Conservation (phyloP, 805 yeast species). For the Sungouiozyma ichnusensis region DNA sequence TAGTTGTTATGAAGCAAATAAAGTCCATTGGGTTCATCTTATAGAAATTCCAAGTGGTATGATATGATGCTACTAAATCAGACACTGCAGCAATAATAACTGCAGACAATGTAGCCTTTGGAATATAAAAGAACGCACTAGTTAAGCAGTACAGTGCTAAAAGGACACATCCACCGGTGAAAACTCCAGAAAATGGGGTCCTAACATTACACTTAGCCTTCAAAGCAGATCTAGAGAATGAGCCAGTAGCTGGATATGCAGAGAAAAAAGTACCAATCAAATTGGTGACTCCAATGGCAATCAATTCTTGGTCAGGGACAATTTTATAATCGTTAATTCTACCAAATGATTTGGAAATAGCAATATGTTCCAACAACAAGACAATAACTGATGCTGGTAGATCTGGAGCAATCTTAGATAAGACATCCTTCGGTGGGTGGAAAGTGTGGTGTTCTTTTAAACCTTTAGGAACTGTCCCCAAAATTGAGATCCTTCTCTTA, state of each 20-base stretch:
- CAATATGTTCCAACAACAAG: constrained; percentile 80
- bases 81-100: constrained; percentile 89
- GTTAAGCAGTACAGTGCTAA: constrained; percentile 81
- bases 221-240: constrained; percentile 88
- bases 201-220: constrained; percentile 93
- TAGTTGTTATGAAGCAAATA: constrained; percentile 61
- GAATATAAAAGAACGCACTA: constrained; percentile 75
- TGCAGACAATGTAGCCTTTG: constrained; percentile 79
- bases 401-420: constrained; percentile 55
- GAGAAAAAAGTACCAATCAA: constrained; percentile 83
- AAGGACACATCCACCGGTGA: constrained; percentile 81
- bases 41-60: constrained; percentile 61
- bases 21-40: constrained; percentile 63
- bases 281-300: constrained; percentile 89
- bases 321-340: constrained; percentile 85
- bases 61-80: constrained; percentile 66
- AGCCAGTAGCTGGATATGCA: constrained; percentile 94
- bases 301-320: constrained; percentile 84
- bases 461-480: constrained; percentile 79
- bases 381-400: constrained; percentile 80
- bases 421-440: constrained; percentile 49
- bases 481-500: constrained; percentile 37
- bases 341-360: constrained; percentile 89
- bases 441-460: constrained; percentile 66
- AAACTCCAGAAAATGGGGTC: constrained; percentile 87